Percentiles rank a stretch among this genome's conserved stretches.
phyloP scores from a whole-genome alignment of 139 green algal species.

The Chlamydomonas urium region DNA sequence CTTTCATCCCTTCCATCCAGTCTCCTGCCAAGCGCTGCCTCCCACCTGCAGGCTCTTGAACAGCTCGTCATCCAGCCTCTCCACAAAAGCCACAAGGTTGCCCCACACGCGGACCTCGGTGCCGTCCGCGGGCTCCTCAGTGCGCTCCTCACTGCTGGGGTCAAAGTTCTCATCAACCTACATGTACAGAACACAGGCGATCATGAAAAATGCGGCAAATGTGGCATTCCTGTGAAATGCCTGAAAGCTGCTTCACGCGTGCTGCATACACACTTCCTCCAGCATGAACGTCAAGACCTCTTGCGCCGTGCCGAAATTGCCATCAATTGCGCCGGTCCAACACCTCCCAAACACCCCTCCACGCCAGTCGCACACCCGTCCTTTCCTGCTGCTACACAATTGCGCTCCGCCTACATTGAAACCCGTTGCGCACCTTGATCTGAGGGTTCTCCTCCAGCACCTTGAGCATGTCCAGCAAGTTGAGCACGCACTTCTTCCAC shows the following conservation, averaged over 20 bases:
- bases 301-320: no score
- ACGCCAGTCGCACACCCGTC: no score
- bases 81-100: slow-evolving; percentile 91
- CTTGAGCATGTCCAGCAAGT: slow-evolving; percentile 59
- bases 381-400: not conserved
- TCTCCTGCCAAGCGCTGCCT: no score
- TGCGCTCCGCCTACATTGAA: no score
- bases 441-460: slow-evolving; percentile 55
- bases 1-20: no score
- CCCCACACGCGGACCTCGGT: slow-evolving; percentile 75
- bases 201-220: no score
- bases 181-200: not conserved
- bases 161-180: slow-evolving; percentile 63
- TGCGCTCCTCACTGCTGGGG: slow-evolving; percentile 47
- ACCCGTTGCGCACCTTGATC: slow-evolving; percentile 1
- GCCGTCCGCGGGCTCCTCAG: slow-evolving; percentile 50
- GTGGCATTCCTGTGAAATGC: no score
- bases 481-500: slow-evolving; percentile 38
- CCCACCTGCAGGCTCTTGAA: slow-evolving; percentile 96
- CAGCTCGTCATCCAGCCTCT: slow-evolving; percentile 96
- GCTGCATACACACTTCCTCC: no score
- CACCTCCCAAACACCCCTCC: no score
- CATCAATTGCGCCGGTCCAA: no score
- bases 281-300: no score
- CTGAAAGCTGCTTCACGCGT: no score